Percentiles rank a stretch among this genome's conserved stretches.
These are phyloP conservation scores for Waltergamsia citrina DNA, from an alignment of 2,329 filamentous ascomycete genomes.

Conservation along the genomic window DNA sequence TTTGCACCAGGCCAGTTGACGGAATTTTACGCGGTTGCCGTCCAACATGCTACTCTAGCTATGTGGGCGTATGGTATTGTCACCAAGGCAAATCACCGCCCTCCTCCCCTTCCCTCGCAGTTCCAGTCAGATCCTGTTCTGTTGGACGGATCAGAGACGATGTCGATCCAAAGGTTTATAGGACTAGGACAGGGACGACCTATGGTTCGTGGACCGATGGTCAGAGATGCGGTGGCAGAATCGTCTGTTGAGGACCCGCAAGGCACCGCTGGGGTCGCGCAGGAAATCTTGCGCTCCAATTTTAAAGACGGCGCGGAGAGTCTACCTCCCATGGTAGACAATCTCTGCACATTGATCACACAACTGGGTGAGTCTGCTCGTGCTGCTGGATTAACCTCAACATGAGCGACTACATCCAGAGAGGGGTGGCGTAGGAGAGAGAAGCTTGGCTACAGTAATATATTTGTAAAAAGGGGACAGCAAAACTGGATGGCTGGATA, in stretches of 20 bases:
- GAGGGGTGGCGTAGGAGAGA: background rate
- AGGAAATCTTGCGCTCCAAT: conserved; percentile 46
- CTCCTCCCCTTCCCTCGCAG: conserved; percentile 17
- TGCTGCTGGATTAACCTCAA: conserved; percentile 21
- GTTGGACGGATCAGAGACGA: conserved; percentile 46
- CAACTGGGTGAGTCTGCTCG: conserved; percentile 45
- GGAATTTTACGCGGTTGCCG: conserved; percentile 58
- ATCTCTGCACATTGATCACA: conserved; percentile 53
- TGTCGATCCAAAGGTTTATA: conserved; percentile 47
- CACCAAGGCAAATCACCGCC: conserved; percentile 26
- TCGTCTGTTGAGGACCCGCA: conserved; percentile 44
- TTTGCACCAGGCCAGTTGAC: conserved; percentile 45
- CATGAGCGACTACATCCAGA: too few species aligned
- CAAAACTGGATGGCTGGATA: background rate
- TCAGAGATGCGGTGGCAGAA: conserved; percentile 17
- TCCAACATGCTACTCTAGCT: conserved; percentile 59
- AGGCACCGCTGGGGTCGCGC: conserved; percentile 47
- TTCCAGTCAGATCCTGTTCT: conserved; percentile 30
- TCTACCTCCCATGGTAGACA: conserved; percentile 55
- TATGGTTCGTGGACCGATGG: conserved; percentile 29
- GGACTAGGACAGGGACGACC: conserved; percentile 43
- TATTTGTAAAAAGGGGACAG: background rate
- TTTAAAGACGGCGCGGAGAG: conserved; percentile 31
- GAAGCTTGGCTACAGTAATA: background rate
- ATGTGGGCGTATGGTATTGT: conserved; percentile 63